Base-by-base conservation (phyloP, 2,329 filamentous ascomycete species). In the Neonectria faginata region DNA sequence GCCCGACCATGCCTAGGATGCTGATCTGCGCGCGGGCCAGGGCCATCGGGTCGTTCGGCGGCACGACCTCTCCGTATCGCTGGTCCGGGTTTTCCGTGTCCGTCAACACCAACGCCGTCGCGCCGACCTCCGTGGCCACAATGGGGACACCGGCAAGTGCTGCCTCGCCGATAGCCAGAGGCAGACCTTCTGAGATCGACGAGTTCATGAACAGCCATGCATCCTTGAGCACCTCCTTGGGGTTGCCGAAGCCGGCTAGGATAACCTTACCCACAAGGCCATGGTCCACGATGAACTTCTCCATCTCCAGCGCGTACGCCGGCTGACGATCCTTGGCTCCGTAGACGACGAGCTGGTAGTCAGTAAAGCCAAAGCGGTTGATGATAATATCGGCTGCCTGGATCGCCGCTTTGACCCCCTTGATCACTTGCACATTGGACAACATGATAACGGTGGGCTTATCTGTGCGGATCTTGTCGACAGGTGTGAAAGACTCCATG, bases 151-250 rank as follows among this genome's bases (percentile, higher is more conserved):
- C 67, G 3, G 67, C 67, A 18, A 70, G 42, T 10, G 67, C 67
- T 10, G 67, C 67, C 22, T 69, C 67, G 2, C 67, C 67, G 6
- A 70, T 70, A 5, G 67, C 67, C n/a, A 70, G 45, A 1, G 67
- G 67, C 9, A 70, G 56, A 42, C 67, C 67, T 31, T 70, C 67
- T 0, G 67, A 70, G 36, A 69, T 70, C 6, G 67, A 70, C 3
- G 67, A 70, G 57, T 70, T 70, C 67, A 70, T 69, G 11, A 70
- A 70, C 14, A 70, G 53, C 67, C 67, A 70, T 3, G 68, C 67
- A n/a, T 70, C 68, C 42, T 70, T 64, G 2, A 70, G 59, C 0
- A 70, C 67, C 29, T 66, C 64, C 12, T 66, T 70, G 6, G 68
- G 68, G 31, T 69, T 59, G 8, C 68, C 68, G 20, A 69, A 69